Base-by-base conservation (phyloP, 495 filamentous ascomycete species). In the Tuber indicum region DNA sequence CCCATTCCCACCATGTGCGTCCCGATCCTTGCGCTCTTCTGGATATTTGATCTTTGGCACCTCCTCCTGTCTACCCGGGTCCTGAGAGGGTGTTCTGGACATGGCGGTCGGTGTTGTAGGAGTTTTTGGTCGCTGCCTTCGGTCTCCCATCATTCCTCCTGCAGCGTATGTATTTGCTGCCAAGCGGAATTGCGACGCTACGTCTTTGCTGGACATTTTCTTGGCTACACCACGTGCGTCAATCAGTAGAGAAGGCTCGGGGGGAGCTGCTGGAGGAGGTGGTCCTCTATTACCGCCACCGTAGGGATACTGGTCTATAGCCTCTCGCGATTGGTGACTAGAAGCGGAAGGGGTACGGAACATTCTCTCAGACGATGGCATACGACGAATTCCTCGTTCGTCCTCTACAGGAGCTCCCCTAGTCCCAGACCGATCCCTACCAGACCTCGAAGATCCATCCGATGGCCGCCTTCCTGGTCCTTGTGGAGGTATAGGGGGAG, bases 131-230 rank as follows among this genome's bases (percentile, higher is more conserved):
- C 74, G 75, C 23, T 49, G 42, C n/a, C 69, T 75, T 26, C 44
- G 75, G n/a, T 45, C n/a, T 42, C 69, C 47, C 19, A 82, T 82
- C 62, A 76, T 58, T 23, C 78, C 77, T 23, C 74, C 76, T 62
- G 91, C 91, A 77, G 87, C 88, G 75, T 92, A 91, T n/a, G 93
- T 90, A 46, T 88, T 90, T 19, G 96, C 94, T 47, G 94, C 94
- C 83, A 94, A 94, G 81, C 91, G 91, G 77, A 98, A 90, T n/a
- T 89, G 87, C 47, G 90, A 90, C 42, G 92, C 92, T 79, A 96
- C 79, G 42, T 85, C 84, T 72, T 79, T 79, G 75, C 76, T 83
- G 41, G 82, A 79, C 75, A 6, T 66, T 79, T 84, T 77, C 82
- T 84, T 77, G 75, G 46, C 41, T 74, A 75, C 42, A 81, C 26